A percentile compares a stretch with the other conserved stretches of the same genome.
These are phyloP conservation scores for Colletotrichum tanaceti DNA, from an alignment of 2,329 filamentous ascomycete genomes.

Conservation along the genomic window DNA sequence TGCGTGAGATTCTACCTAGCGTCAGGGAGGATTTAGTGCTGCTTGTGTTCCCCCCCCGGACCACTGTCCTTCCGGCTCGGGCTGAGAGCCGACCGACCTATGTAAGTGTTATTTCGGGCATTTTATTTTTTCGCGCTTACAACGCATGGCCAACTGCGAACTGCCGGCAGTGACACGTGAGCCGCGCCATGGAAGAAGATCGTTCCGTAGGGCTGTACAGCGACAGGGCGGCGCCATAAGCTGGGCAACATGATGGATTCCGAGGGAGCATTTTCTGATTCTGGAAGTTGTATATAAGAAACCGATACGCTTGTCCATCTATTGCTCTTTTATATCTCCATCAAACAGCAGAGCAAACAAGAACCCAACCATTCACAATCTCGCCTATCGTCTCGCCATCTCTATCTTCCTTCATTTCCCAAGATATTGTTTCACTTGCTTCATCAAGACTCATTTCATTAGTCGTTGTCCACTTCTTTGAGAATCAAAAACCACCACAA, in stretches of 20 bases:
- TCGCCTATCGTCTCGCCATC: constrained; percentile 28
- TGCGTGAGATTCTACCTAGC: constrained; percentile 19
- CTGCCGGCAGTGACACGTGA: background rate
- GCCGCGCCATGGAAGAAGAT: constrained; percentile 24
- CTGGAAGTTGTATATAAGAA: constrained; percentile 9
- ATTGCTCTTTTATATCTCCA: background rate
- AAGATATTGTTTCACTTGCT: constrained; percentile 10
- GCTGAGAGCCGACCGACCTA: too few relatives aligned
- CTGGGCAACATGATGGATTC: background rate
- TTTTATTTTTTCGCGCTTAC: background rate
- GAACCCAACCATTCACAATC: background rate
- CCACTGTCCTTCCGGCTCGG: background rate
- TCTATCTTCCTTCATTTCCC: constrained; percentile 21
- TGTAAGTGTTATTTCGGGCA: too few relatives aligned
- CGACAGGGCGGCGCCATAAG: background rate
- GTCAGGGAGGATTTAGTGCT: background rate
- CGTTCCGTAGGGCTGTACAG: constrained; percentile 33
- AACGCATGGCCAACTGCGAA: background rate
- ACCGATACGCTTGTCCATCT: background rate
- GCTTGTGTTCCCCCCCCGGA: background rate
- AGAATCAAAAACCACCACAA: background rate
- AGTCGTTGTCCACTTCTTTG: too few relatives aligned
- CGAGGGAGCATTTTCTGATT: background rate
- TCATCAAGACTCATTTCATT: background rate
- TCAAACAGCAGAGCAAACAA: constrained; percentile 5